Evolutionary conservation across 306 rosid species (phyloP), one percentile per base, ranked within the genome.

Genomic region (Rosa chinensis): DNA sequence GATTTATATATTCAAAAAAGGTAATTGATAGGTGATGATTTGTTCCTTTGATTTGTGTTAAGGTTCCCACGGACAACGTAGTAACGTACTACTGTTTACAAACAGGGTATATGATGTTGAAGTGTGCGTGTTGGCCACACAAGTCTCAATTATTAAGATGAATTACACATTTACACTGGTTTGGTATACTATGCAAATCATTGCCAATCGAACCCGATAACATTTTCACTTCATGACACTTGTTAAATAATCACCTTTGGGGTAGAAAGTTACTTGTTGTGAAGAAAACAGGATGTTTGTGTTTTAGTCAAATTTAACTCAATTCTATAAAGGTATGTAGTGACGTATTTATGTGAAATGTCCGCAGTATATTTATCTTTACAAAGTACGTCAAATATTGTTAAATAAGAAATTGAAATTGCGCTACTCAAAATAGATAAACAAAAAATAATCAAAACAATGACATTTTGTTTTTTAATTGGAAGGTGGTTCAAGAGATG

Each of bases 51-150:
- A 52, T 37, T 11, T 55, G 37, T 69, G 58, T 17, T 42, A 55
- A 25, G 81, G 81, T 43, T 78, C 35, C 63, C 8, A 68, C 50
- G 69, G 75, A 28, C 70, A 78, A 42, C 71, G 52, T 43, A 44
- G 75, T 5, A 78, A 42, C 71, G 52, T 43, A 44, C 81, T 5
- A 44, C 59, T 77, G 63, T 53, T n/a, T 11, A 25, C 35, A 17
- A 25, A 69, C 48, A 10, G 23, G 28, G 20, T 16, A 55, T 55
- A 42, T 52, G 74, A 77, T 67, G 80, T 77, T 67, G 67, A 67
- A 77, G 17, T 66, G 43, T 21, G 71, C 21, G 7, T 66, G 17
- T 8, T 66, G 80, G 43, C 37, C 73, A 35, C 70, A 59, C 21
- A n/a, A 42, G 52, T 68, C 73, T 39, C 48, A 18, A 68, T 67